Base-by-base conservation (phyloP, 805 yeast species). In the Candida qinlingensis region DNA sequence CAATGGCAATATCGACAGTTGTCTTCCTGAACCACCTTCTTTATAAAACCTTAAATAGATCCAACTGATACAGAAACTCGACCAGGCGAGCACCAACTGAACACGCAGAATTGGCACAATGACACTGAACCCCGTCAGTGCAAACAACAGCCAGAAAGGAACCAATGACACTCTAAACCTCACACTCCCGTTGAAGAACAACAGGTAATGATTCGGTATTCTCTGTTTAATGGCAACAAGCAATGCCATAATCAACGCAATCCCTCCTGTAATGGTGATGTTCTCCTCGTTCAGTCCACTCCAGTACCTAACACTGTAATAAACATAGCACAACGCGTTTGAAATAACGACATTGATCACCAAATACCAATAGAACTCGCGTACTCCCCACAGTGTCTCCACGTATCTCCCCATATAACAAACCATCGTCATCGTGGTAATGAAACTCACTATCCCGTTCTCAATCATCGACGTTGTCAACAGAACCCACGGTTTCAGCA, bases 201-300 rank as follows among this genome's bases (percentile, higher is more conserved):
- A 61, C 37, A 79, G 61, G 46, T 74, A 71, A 58, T 79, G 82
- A 50, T 74, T 75, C 13, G 81, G 76, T 6, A 79, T 75, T 43
- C 80, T 58, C 61, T 79, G 83, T 54, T 78, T 79, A 40, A 77
- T 68, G 4, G 82, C 81, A 2, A 79, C 79, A 25, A 79, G 59
- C 37, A 77, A 67, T n/a, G 77, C 80, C 56, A 75, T 66, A 39
- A 71, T 51, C 19, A 55, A 50, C 39, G 55, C 34, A 42, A 54
- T 43, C 9, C 53, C 44, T 27, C 64, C 55, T 29, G 54, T 51
- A 30, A 47, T 51, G 25, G 55, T 58, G 12, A 45, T 48, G 10
- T 33, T 51, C n/a, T 12, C 50, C 19, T 33, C 50, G 12, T 19
- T 36, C 7, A 39, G 13, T 10, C 10, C 4, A 1, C 5, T 1